Conservation (phyloP, 495 filamentous ascomycete genomes). For the Aspergillus panamensis region DNA sequence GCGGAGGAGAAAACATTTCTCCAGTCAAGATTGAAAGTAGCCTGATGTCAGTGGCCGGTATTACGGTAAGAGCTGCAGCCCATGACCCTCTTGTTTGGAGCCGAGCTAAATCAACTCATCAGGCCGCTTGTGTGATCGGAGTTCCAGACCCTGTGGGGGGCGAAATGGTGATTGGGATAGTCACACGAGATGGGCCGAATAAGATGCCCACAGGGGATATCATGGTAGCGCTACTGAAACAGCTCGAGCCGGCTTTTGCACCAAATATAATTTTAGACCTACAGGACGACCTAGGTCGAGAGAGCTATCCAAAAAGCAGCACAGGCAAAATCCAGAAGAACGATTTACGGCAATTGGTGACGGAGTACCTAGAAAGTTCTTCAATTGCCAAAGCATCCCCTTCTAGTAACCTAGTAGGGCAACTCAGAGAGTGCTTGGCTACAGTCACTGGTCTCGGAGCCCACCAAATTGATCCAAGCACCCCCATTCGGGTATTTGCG, state of each 20-base stretch:
- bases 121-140: slow-evolving; percentile 10
- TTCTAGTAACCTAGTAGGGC: slow-evolving; percentile 1
- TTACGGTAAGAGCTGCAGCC: slow-evolving; percentile 6
- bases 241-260: slow-evolving; percentile 30
- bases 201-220: slow-evolving; percentile 15
- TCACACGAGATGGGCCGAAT: slow-evolving; percentile 11
- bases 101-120: neutral
- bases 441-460: neutral
- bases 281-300: slow-evolving; percentile 25
- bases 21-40: slow-evolving; percentile 21
- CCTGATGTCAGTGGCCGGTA: slow-evolving; percentile 1
- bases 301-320: slow-evolving; percentile 32
- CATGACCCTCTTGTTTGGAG: neutral
- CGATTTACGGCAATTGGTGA: slow-evolving; percentile 17
- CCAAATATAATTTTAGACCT: slow-evolving; percentile 32
- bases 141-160: slow-evolving; percentile 15
- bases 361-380: slow-evolving; percentile 14
- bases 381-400: neutral
- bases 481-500: slow-evolving; percentile 12
- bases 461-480: slow-evolving; percentile 9
- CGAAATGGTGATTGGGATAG: slow-evolving; percentile 18
- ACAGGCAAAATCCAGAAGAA: slow-evolving; percentile 40
- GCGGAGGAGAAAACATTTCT: slow-evolving; percentile 33
- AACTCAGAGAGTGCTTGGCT: slow-evolving; percentile 8
- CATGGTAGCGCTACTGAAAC: slow-evolving; percentile 20